These are phyloP conservation scores for Tritrichomonas musculus DNA, from an alignment of 208 protist genomes.

Conservation along the genomic window DNA sequence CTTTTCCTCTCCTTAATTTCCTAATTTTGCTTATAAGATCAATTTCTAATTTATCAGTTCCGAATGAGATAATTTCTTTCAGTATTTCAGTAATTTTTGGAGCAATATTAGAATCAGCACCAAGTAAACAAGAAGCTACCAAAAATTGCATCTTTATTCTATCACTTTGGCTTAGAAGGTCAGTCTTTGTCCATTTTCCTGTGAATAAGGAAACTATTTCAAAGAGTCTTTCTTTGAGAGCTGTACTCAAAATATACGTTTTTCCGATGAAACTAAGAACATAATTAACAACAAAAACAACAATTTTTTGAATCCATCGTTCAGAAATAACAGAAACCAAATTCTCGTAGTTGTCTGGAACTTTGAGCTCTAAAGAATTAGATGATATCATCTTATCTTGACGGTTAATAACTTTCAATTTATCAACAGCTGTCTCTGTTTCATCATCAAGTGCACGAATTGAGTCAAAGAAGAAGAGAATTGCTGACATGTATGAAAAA, in stretches of 20 bases:
- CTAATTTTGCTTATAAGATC: neutral
- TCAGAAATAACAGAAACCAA: neutral
- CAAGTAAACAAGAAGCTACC: neutral
- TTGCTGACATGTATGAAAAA: neutral
- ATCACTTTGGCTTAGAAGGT: neutral
- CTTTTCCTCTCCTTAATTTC: neutral
- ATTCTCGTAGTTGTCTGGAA: neutral
- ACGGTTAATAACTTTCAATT: too few species aligned
- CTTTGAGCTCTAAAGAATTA: neutral
- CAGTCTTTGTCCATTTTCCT: neutral
- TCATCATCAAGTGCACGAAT: neutral
- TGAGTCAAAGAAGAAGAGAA: neutral
- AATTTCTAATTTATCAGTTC: neutral
- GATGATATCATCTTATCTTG: neutral
- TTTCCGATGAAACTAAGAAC: neutral
- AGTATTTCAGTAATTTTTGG: neutral
- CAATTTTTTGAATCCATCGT: neutral
- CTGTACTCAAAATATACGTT: neutral
- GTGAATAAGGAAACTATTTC: neutral
- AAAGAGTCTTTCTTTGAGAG: neutral
- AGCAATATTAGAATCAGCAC: neutral
- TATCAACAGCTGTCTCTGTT: too few species aligned
- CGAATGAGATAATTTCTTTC: neutral
- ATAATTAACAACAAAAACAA: neutral
- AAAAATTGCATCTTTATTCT: neutral